Evolutionary conservation across 2,329 filamentous ascomycete genomes (phyloP).

Genomic region (Cryphonectria japonica): DNA sequence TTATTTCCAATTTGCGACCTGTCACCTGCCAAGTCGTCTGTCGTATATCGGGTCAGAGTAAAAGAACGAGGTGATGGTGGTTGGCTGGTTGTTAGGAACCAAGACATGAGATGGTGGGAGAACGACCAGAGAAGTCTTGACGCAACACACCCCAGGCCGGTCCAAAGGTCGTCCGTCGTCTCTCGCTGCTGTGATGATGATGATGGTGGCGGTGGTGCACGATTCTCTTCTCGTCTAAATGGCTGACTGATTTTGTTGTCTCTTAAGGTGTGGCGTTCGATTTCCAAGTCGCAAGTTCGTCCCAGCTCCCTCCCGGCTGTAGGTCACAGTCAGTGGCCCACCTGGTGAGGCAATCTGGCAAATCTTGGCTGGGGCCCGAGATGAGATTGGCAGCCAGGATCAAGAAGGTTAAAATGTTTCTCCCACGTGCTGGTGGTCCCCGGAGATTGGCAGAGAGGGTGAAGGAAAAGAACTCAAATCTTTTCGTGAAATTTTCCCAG

Average conservation of each 20-base stretch:
- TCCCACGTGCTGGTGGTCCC: slow-evolving; percentile 1
- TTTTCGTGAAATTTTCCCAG: background rate
- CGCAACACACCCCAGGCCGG: background rate
- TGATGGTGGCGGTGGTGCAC: background rate
- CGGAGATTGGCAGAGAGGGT: background rate
- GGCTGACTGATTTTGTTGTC: background rate
- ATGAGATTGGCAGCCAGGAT: slow-evolving; percentile 11
- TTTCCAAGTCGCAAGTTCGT: background rate
- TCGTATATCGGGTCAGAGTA: background rate
- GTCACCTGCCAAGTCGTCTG: background rate
- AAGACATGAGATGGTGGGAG: background rate
- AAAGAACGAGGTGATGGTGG: background rate
- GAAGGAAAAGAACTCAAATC: background rate
- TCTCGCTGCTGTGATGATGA: background rate
- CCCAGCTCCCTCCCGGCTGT: background rate
- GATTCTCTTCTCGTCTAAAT: background rate
- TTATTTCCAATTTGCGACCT: background rate
- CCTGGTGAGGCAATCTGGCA: background rate
- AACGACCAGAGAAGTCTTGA: background rate
- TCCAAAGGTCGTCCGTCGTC: background rate
- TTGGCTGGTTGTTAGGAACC: background rate
- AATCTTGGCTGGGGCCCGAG: slow-evolving; percentile 4
- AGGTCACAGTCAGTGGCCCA: background rate
- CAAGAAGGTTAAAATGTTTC: slow-evolving; percentile 11
- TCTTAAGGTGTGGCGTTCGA: background rate